phyloP scores from a whole-genome alignment of 2,329 filamentous ascomycete species.

The Zymoseptoria ardabiliae region DNA sequence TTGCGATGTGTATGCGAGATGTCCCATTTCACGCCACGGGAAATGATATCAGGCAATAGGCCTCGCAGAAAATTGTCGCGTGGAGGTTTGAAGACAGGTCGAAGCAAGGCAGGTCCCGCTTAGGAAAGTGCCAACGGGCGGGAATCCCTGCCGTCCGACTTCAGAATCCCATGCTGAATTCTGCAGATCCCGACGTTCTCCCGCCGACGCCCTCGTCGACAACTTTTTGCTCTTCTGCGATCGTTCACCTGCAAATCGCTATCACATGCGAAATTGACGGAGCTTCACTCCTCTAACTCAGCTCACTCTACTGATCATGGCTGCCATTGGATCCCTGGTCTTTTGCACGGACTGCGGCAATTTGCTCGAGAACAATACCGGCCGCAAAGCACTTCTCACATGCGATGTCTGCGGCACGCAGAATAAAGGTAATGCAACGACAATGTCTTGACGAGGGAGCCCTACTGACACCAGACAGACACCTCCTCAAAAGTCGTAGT shows the following conservation, averaged over 20 bases:
- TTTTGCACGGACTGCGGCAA: constrained; percentile 94
- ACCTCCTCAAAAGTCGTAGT: constrained; percentile 67
- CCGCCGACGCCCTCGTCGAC: neutral
- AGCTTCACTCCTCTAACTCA: neutral
- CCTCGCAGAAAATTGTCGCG: neutral
- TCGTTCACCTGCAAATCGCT: neutral
- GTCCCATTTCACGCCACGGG: neutral
- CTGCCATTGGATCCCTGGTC: constrained; percentile 80
- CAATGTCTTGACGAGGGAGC: neutral
- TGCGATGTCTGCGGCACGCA: constrained; percentile 83
- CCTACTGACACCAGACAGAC: constrained; percentile 45
- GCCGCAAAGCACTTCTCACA: constrained; percentile 64
- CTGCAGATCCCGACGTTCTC: neutral
- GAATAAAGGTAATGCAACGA: constrained; percentile 60
- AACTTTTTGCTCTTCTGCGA: neutral
- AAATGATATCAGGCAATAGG: neutral
- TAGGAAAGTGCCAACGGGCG: neutral
- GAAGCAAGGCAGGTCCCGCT: neutral
- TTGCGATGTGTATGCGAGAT: neutral
- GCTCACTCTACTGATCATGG: constrained; percentile 50
- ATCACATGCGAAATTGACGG: constrained; percentile 1
- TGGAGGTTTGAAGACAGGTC: neutral
- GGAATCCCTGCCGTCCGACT: neutral
- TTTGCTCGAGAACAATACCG: constrained; percentile 72
- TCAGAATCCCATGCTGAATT: neutral